Base-by-base conservation (phyloP, 2,329 filamentous ascomycete genomes). In the Botrytis deweyae region DNA sequence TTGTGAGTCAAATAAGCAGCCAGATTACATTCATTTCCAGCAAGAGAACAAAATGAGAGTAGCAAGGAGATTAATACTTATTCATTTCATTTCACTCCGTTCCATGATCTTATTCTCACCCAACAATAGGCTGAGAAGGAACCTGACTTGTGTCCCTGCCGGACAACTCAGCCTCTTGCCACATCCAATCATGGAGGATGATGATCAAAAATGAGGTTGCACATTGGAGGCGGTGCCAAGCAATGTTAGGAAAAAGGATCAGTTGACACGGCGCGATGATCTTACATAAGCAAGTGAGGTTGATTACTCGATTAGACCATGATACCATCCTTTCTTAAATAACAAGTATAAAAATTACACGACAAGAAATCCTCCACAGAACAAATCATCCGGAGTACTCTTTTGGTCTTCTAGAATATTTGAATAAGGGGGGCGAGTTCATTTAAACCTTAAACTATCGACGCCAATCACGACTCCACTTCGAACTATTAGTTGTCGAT, bases 151-250 rank as follows among this genome's bases (percentile, higher is more conserved):
- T 36, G 36, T 55, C 61, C 8, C 33, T 59, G 29, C 49, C 40
- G 49, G 52, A 68, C 22, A 68, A 46, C 49, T 68, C 63, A 68
- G 70, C 52, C 63, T 72, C 70, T 46, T 49, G 38, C 33, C n/a
- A 59, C 40, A 68, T 58, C 63, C 63, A 67, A 67, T 67, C 62
- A 72, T 61, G 61, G 22, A 44, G 44, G 44, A 65, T 62, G 52
- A 46, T 46, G 29, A 70, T 70, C 40, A 7, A 61, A 42, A 44
- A 70, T 70, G 55, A 72, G 29, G 62, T 68, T 72, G 38, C 33
- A 61, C 49, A 10, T 38, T 55, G 38, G 38, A 72, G 62, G 70
- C 46, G 61, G 49, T 67, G 36, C 42, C 61, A 67, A 67, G 46
- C 46, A 72, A 58, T 58, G 44, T 72, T 58, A 55, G 38, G 70